A percentile compares a stretch with the other conserved stretches of the same genome.
phyloP scores from a whole-genome alignment of 352 stramenopile genomes.

The Globisporangium abappressorium region DNA sequence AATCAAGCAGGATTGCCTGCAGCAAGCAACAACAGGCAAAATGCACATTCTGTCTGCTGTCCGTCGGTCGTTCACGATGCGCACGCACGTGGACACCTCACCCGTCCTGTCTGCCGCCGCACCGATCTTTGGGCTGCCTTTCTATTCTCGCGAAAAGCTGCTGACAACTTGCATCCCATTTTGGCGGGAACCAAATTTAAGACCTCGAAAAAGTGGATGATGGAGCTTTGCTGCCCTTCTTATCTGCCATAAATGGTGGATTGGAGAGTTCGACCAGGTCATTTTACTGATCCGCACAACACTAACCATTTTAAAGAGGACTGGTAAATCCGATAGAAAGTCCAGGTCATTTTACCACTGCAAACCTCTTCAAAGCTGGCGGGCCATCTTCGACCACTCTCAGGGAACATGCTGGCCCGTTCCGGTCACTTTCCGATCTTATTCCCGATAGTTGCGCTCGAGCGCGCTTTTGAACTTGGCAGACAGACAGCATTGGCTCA shows the following conservation, averaged over 20 bases:
- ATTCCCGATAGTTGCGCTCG: not conserved
- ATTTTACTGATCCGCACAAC: no score
- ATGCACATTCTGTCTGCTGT: no score
- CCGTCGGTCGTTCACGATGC: not conserved
- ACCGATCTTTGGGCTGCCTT: not conserved
- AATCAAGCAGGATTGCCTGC: not conserved
- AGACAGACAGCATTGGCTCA: not conserved
- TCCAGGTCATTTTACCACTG: no score
- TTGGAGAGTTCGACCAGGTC: no score
- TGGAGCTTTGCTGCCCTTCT: no score
- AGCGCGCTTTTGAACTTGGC: not conserved
- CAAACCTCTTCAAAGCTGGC: no score
- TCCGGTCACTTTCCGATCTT: not conserved
- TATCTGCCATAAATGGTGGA: no score
- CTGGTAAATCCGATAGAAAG: no score
- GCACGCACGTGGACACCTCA: not conserved
- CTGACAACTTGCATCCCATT: not conserved
- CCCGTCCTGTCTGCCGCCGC: not conserved
- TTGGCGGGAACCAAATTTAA: no score
- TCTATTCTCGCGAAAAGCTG: not conserved
- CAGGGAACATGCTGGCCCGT: not conserved
- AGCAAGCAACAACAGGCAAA: not conserved
- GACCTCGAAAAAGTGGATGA: no score
- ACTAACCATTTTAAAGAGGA: no score
- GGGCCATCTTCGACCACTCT: no score